Evolutionary conservation across 2,329 filamentous ascomycete species (phyloP), one percentile per base, ranked within the genome.

Genomic region (Rhynchosporium agropyri): DNA sequence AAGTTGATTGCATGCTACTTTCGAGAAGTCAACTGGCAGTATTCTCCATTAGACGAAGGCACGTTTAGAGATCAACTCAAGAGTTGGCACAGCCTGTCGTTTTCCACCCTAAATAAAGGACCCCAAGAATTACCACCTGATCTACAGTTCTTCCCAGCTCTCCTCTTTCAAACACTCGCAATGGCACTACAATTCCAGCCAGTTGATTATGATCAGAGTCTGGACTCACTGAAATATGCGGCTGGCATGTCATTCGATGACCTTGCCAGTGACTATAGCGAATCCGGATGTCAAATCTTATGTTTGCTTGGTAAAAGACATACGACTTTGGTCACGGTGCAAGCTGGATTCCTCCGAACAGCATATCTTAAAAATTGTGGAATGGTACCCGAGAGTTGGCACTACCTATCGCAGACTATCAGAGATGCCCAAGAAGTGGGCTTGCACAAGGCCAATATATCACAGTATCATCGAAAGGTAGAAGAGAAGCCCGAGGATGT

Each of bases 371-470:
- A 88, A 72, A 85, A 83, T 67, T 81, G 79, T 8, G 84, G 82
- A 10, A 79, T 83, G 69, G 81, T 87, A 13, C 83, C 83, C 0
- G 85, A 87, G 68, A 78, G 70, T 53, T 77, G 75, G 75, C 75
- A 77, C 64, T 70, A 68, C 3, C 67, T 88, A 36, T 82, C 83
- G 0, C 78, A 79, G 28, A 81, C 83, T 0, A 86, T 88, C 61
- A 77, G 83, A 46, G 84, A 88, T 70, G 85, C 84, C 0, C 85
- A 88, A 70, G 85, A 87, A 67, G 80, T 88, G 46, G 85, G 84
- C 12, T 76, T 88, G 68, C 75, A 88, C 67, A 78, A 81, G 12
- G 80, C 84, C 4, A 60, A 57, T 65, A 78, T 76, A 42, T 74
- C 81, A 33, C 83, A 85, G 65, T 82, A 82, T 0, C 79, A 79